Base-by-base conservation (phyloP, 139 green algal species). In the Chlamydomonas applanata region DNA sequence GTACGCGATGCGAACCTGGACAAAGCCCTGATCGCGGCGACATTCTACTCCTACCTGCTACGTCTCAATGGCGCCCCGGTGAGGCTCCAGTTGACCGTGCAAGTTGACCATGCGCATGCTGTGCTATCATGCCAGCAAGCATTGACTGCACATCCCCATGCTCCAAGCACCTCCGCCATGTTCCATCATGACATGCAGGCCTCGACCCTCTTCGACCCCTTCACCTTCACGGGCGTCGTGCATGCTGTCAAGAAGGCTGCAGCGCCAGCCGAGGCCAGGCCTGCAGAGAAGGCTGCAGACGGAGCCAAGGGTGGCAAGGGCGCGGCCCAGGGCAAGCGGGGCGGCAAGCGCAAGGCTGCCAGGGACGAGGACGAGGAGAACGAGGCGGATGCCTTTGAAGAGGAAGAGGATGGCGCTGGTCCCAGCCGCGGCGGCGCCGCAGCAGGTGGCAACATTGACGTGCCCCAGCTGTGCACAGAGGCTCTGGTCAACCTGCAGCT, bases 191-290 rank as follows among this genome's bases (percentile, higher is more conserved):
- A 36, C 7, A n/a, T 32, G 40, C 71, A 83, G 71, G 72, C 71
- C 5, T 71, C 68, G 2, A 81, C 62, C 20, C 67, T 81, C 0
- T 81, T 66, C 27, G 75, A 81, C 40, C 75, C 75, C 1, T 81
- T 76, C 60, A 72, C 69, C 5, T 81, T 81, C 40, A 35, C 60
- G 1, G 69, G 56, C 1, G 72, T 81, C 13, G 25, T 81, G 0
- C 68, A 81, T n/a, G 64, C 68, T 52, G n/a, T 81, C 1, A 74
- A 74, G 25, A 69, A 52, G 32, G 30, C 62, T 16, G 32, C 14
- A 30, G 62, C 33, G 22, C 27, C 62, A 53, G 32, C 25, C 5
- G 33, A 49, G 11, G 30, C 62, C 14, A 13, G 11, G 32, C 25
- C 62, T 69, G 62, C 62, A 17, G 25, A n/a, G 24, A 45, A 34